Conservation (phyloP, 192 early-diverging fungal genomes). For the Ambispora gerdemannii region DNA sequence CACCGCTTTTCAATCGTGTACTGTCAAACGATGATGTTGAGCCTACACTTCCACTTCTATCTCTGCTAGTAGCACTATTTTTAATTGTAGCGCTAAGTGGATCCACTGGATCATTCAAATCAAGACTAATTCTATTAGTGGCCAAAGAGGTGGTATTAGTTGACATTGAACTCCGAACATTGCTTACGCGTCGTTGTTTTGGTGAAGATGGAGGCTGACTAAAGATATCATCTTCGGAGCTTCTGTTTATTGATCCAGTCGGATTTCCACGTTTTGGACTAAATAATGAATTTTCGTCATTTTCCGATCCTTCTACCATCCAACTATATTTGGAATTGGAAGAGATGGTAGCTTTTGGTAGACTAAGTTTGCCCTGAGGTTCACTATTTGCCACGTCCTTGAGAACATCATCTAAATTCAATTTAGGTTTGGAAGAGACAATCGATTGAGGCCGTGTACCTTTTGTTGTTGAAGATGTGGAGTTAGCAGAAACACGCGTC, state of each 20-base stretch:
- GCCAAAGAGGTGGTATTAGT: not conserved
- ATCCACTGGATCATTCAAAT: not conserved
- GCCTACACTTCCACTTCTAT: slow-evolving; percentile 17
- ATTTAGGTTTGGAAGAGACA: not conserved
- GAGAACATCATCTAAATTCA: slow-evolving; percentile 21
- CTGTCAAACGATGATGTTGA: slow-evolving; percentile 9
- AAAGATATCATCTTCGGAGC: not conserved
- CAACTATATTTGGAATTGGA: slow-evolving; percentile 32
- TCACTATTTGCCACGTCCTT: slow-evolving; percentile 15
- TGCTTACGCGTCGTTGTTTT: not conserved
- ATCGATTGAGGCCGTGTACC: not conserved
- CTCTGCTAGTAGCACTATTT: not conserved
- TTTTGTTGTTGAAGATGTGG: slow-evolving; percentile 1
- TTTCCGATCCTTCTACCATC: slow-evolving; percentile 26
- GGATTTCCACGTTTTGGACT: slow-evolving; percentile 24
- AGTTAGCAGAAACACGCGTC: not conserved
- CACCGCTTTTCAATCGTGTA: not conserved
- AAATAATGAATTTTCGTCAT: slow-evolving; percentile 29
- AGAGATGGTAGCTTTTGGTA: slow-evolving; percentile 23
- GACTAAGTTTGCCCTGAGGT: not conserved
- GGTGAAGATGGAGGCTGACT: not conserved
- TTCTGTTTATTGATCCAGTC: not conserved
- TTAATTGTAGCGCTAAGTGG: slow-evolving; percentile 14
- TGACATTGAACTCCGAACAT: not conserved
- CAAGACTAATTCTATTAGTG: not conserved